Evolutionary conservation across 2,329 filamentous ascomycete genomes (phyloP), one percentile per base, ranked within the genome.

Genomic region (Hymenoscyphus salicellus): DNA sequence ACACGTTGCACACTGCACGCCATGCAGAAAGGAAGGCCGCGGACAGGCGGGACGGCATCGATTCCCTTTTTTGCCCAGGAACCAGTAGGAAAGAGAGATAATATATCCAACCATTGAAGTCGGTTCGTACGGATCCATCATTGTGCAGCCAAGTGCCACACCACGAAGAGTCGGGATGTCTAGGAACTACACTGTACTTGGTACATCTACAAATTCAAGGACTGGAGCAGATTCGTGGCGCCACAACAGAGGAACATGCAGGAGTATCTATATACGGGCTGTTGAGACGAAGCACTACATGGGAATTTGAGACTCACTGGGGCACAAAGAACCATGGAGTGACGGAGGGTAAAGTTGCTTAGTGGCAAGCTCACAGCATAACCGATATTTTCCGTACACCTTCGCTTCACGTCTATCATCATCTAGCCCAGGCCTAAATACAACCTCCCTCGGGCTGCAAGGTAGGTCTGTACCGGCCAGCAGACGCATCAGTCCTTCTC

Each of bases 1-100:
- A 65, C 73, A 75, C 72, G 73, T 75, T 68, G 73, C 72, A 73
- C 60, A 36, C 63, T 60, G 57, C 56, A 33, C 26, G 26, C 62
- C 64, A 60, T 69, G 66, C 69, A 69, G 38, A 57, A 63, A 69
- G 38, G 58, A 64, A 65, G 64, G 64, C 61, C 65, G 62, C 60
- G 67, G 69, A 60, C 63, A 62, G 55, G 55, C 60, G 61, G 66
- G 58, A 67, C 36, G 56, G 61, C 57, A 46, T 38, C 20, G n/a
- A 60, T 56, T 41, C 20, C 32, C 55, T 55, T 58, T 55, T 65
- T 14, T 30, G 20, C 20, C 52, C 67, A 68, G 68, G 68, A 69
- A 70, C 70, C 69, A 71, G 66, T 71, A 69, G 68, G 69, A 67
- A 65, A 56, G n/a, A 58, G 56, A 56, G 58, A 63, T 65, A n/a